phyloP scores from a whole-genome alignment of 2,329 filamentous ascomycete species.

The Paramyrothecium roridum region DNA sequence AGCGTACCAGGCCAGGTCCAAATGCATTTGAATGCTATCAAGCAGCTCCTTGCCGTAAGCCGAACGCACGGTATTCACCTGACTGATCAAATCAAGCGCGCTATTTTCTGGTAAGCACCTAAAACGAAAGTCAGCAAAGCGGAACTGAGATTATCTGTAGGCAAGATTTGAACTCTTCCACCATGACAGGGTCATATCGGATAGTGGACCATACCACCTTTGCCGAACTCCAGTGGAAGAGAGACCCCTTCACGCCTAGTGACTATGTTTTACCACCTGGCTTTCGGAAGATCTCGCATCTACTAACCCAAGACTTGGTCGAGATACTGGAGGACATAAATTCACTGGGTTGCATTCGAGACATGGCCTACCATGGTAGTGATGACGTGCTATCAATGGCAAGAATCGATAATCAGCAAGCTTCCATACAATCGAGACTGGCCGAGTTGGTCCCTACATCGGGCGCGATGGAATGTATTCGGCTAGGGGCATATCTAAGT shows the following conservation, averaged over 20 bases:
- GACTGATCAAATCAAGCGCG: slow-evolving; percentile 37
- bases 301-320: slow-evolving; percentile 25
- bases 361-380: slow-evolving; percentile 10
- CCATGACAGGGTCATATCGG: slow-evolving; percentile 34
- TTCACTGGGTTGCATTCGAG: slow-evolving; percentile 34
- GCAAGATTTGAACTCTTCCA: slow-evolving; percentile 39
- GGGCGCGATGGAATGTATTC: slow-evolving; percentile 26
- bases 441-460: slow-evolving; percentile 16
- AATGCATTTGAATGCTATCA: slow-evolving; percentile 37
- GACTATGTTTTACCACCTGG: slow-evolving; percentile 29
- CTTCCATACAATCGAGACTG: slow-evolving; percentile 38
- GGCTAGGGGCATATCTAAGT: slow-evolving; percentile 37
- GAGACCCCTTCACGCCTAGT: slow-evolving; percentile 25
- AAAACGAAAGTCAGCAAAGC: slow-evolving; percentile 5
- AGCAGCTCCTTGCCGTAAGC: slow-evolving; percentile 28
- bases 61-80: slow-evolving; percentile 21
- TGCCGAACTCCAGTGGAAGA: slow-evolving; percentile 33
- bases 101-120: slow-evolving; percentile 37
- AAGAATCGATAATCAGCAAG: slow-evolving; percentile 34
- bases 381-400: slow-evolving; percentile 22
- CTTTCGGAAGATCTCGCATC: slow-evolving; percentile 18
- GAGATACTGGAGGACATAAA: slow-evolving; percentile 34
- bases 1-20: slow-evolving; percentile 32
- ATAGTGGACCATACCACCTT: slow-evolving; percentile 38
- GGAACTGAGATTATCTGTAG: slow-evolving; percentile 14